Conservation (phyloP, 2,329 filamentous ascomycete species). For the Hortaea sp. region DNA sequence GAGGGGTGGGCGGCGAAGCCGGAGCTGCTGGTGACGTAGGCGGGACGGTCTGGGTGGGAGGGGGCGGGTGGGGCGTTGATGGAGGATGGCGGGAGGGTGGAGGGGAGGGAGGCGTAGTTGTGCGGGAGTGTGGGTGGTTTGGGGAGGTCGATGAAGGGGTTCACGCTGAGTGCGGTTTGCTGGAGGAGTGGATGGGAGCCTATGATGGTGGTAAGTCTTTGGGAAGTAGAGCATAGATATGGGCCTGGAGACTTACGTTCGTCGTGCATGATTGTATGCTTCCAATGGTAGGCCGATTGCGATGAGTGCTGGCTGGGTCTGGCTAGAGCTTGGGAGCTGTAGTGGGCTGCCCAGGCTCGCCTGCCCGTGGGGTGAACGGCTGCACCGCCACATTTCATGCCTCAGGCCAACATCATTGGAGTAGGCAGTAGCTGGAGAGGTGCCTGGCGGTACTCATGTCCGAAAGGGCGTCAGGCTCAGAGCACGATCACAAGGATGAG, state of each 20-base stretch:
- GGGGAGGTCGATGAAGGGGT: slow-evolving; percentile 85
- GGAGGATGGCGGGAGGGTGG: slow-evolving; percentile 67
- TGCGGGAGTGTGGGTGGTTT: slow-evolving; percentile 86
- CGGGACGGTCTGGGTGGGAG: slow-evolving; percentile 34
- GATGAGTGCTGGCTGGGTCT: no score
- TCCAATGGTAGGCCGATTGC: no score
- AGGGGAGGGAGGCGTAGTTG: slow-evolving; percentile 84
- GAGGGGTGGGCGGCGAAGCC: slow-evolving; percentile 75
- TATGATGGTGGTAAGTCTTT: slow-evolving; percentile 9
- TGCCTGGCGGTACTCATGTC: no score
- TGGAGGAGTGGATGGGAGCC: slow-evolving; percentile 74
- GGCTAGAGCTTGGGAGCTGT: not conserved
- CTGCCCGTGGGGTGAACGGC: slow-evolving; percentile 1
- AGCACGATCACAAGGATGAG: slow-evolving; percentile 66
- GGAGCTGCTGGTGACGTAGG: slow-evolving; percentile 68
- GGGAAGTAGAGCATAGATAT: not conserved
- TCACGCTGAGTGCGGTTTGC: slow-evolving; percentile 87
- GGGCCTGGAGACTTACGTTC: slow-evolving; percentile 14
- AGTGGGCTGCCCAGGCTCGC: not conserved
- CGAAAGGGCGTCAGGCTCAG: slow-evolving; percentile 28
- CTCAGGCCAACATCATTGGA: no score
- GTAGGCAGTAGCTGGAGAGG: no score
- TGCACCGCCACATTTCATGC: not conserved
- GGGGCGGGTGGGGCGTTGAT: slow-evolving; percentile 37
- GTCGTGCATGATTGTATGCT: slow-evolving; percentile 11